Evolutionary conservation across 2,329 filamentous ascomycete genomes (phyloP).

Genomic region (Colletotrichum incanum): DNA sequence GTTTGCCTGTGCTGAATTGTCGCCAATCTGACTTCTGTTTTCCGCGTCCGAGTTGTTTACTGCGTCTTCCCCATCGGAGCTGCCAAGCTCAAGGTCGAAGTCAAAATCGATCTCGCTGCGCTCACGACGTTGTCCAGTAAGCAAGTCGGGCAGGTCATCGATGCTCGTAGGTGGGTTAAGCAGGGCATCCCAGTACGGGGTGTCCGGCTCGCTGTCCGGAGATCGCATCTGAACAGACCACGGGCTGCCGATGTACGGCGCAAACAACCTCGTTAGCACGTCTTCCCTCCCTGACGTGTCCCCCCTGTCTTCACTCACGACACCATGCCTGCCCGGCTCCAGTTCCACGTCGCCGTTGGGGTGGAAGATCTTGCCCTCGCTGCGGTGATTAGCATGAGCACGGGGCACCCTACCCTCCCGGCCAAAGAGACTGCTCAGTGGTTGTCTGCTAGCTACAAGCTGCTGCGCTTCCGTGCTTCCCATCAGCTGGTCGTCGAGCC

Average conservation of each 20-base stretch:
- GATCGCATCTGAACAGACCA: constrained; percentile 49
- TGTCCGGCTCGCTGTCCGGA: constrained; percentile 52
- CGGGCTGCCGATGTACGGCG: constrained; percentile 47
- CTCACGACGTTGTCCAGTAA: constrained; percentile 49
- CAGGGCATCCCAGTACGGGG: constrained; percentile 61
- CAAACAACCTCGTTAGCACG: constrained; percentile 71
- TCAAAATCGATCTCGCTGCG: constrained; percentile 44
- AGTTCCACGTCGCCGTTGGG: constrained; percentile 77
- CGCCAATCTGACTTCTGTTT: constrained; percentile 41
- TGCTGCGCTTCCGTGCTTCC: constrained; percentile 83
- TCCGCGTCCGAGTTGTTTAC: constrained; percentile 48
- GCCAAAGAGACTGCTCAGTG: constrained; percentile 82
- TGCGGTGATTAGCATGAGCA: constrained; percentile 72
- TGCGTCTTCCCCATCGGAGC: constrained; percentile 46
- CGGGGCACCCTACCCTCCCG: constrained; percentile 79
- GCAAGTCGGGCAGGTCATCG: constrained; percentile 59
- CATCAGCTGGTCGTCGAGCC: constrained; percentile 83
- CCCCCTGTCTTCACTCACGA: constrained; percentile 72
- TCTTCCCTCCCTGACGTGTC: constrained; percentile 75
- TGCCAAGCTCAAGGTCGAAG: constrained; percentile 41
- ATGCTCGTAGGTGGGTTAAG: constrained; percentile 63
- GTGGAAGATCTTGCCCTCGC: constrained; percentile 78
- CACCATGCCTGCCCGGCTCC: constrained; percentile 69
- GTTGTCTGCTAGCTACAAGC: constrained; percentile 81
- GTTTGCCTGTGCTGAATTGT: constrained; percentile 17